Conservation (phyloP, 768 basidiomycete genomes). For the Sistotremastrum niveocremeum region DNA sequence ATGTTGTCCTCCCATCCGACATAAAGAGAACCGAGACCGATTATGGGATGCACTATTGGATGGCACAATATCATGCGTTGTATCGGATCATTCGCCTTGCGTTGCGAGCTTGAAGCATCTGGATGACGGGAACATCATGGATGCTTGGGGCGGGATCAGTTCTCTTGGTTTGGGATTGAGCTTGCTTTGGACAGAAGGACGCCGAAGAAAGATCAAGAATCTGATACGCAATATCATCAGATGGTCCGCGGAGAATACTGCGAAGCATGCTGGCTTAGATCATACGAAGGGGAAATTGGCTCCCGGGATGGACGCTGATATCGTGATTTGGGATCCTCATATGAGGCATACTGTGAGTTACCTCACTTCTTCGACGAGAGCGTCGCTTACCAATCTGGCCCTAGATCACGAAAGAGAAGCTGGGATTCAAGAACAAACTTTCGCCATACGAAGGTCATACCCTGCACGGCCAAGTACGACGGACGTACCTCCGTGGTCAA, state of each 20-base stretch:
- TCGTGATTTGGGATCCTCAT: constrained; percentile 70
- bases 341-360: constrained; percentile 14
- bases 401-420: constrained; percentile 57
- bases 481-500: constrained; percentile 69
- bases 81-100: constrained; percentile 95
- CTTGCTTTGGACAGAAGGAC: constrained; percentile 78
- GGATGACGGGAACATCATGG: constrained; percentile 70
- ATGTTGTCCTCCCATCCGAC: constrained; percentile 90
- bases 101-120: constrained; percentile 63
- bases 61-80: constrained; percentile 82
- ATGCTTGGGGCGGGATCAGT: constrained; percentile 91
- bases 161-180: constrained; percentile 83
- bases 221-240: constrained; percentile 44
- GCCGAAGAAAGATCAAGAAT: constrained; percentile 34
- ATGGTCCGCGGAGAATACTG: constrained; percentile 68
- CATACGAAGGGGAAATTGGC: constrained; percentile 56
- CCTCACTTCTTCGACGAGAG: not conserved
- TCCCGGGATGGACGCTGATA: constrained; percentile 73
- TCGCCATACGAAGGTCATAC: constrained; percentile 75
- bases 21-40: constrained; percentile 50
- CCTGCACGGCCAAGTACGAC: constrained; percentile 56
- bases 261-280: constrained; percentile 65
- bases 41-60: constrained; percentile 75
- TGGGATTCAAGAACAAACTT: constrained; percentile 90
- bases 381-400: not conserved